Percentiles rank a stretch among this genome's conserved stretches.
These are phyloP conservation scores for Pelagophyceae sp. DNA, from an alignment of 352 stramenopile genomes.

Conservation along the genomic window DNA sequence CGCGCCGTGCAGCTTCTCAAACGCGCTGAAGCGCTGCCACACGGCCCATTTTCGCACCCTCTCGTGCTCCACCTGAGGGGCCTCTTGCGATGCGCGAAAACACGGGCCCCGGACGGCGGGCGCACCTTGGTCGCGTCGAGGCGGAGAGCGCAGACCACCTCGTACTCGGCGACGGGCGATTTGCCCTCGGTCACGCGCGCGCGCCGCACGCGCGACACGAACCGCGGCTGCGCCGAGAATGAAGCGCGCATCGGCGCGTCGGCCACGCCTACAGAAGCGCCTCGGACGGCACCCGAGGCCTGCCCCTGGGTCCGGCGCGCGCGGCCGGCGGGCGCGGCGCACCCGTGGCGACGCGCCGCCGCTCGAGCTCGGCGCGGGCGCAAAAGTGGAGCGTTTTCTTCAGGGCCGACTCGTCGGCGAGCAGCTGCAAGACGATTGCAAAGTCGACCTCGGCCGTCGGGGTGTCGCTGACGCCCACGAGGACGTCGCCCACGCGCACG, in stretches of 20 bases:
- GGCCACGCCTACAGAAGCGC: no score
- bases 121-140: constrained; percentile 7
- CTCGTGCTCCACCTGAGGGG: constrained; percentile 5
- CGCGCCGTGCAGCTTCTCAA: neutral
- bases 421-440: neutral
- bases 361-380: neutral
- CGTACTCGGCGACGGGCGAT: neutral
- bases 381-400: neutral
- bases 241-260: no score
- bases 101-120: no score
- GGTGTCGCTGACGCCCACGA: neutral
- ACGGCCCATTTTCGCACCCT: neutral
- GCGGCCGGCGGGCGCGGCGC: neutral
- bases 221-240: neutral
- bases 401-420: neutral
- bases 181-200: neutral
- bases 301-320: no score
- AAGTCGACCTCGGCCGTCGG: neutral
- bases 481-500: neutral
- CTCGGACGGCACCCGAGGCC: no score
- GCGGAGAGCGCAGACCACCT: neutral
- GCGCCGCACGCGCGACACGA: neutral
- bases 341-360: neutral
- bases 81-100: no score
- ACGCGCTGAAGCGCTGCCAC: neutral